A percentile compares a stretch with the other conserved stretches of the same genome.
Conservation (phyloP, 768 basidiomycete species). For the Xanthoconium purpureum region DNA sequence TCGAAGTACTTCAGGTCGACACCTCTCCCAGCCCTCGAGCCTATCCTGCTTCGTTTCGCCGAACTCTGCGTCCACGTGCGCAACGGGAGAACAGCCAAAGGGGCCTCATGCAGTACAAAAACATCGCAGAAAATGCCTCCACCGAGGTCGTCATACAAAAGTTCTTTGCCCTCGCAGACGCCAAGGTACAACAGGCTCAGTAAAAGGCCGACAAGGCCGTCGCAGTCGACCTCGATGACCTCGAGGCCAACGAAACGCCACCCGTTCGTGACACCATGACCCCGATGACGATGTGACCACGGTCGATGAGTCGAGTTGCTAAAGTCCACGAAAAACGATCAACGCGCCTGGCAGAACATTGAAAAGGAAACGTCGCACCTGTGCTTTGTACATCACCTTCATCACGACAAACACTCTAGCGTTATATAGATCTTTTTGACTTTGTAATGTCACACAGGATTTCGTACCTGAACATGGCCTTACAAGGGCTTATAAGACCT, state of each 20-base stretch:
- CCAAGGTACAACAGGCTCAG: constrained; percentile 81
- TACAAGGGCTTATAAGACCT: too few species aligned
- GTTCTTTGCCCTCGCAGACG: constrained; percentile 78
- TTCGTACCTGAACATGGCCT: too few species aligned
- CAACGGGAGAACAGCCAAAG: constrained; percentile 73
- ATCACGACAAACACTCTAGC: too few species aligned
- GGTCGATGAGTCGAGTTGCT: too few species aligned
- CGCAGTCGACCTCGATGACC: constrained; percentile 85
- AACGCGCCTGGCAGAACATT: too few species aligned
- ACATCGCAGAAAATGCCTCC: constrained; percentile 90
- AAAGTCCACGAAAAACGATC: too few species aligned
- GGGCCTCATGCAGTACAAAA: constrained; percentile 93
- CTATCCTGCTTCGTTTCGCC: constrained; percentile 93
- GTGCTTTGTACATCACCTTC: too few species aligned
- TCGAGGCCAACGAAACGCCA: constrained; percentile 94
- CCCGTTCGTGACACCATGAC: too few species aligned
- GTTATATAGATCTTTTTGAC: too few species aligned
- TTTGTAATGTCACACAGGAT: too few species aligned
- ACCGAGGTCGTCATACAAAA: constrained; percentile 89
- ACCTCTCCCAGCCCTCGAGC: constrained; percentile 83
- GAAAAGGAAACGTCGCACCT: too few species aligned
- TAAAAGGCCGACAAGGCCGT: constrained; percentile 77
- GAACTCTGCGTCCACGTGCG: constrained; percentile 94
- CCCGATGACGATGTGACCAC: too few species aligned
- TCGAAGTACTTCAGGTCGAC: constrained; percentile 96